These are phyloP conservation scores for Volvox reticuliferus DNA, from an alignment of 139 green algal species.

Conservation along the genomic window DNA sequence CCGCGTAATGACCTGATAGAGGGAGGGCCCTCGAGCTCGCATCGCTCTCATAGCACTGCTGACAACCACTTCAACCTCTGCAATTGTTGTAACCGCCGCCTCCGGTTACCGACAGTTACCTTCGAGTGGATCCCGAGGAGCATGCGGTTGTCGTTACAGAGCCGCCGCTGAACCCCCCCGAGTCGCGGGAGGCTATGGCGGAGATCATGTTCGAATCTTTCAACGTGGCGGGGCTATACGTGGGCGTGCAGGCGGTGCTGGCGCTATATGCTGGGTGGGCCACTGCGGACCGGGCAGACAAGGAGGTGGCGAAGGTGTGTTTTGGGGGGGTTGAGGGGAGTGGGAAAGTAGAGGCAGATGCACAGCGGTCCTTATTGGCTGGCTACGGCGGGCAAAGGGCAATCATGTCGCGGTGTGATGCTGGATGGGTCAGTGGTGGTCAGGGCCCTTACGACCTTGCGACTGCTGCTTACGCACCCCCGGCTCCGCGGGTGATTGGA, in stretches of 20 bases:
- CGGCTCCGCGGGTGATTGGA: no score
- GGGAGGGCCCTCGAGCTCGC: no score
- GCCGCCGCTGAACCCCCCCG: slow-evolving; percentile 85
- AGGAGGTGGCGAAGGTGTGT: slow-evolving; percentile 11
- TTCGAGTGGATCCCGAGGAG: slow-evolving; percentile 77
- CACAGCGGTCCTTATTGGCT: not conserved
- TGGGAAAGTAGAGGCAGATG: not conserved
- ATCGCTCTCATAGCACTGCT: no score
- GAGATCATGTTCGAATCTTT: slow-evolving; percentile 94
- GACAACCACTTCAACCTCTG: no score
- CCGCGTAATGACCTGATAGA: no score
- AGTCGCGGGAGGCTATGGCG: slow-evolving; percentile 81
- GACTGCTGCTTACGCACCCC: no score
- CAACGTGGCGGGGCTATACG: slow-evolving; percentile 83
- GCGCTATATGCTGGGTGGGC: slow-evolving; percentile 64
- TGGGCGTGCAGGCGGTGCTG: slow-evolving; percentile 73
- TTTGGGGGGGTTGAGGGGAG: no score
- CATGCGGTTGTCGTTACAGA: slow-evolving; percentile 88
- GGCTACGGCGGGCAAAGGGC: no score
- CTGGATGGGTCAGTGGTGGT: no score
- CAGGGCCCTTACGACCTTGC: no score
- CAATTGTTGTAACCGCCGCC: not conserved
- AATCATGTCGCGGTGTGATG: no score
- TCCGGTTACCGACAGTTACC: slow-evolving; percentile 50
- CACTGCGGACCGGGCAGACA: not conserved